These are phyloP conservation scores for Cicer pinnatifidum DNA, from an alignment of 306 rosid genomes.

Conservation along the genomic window DNA sequence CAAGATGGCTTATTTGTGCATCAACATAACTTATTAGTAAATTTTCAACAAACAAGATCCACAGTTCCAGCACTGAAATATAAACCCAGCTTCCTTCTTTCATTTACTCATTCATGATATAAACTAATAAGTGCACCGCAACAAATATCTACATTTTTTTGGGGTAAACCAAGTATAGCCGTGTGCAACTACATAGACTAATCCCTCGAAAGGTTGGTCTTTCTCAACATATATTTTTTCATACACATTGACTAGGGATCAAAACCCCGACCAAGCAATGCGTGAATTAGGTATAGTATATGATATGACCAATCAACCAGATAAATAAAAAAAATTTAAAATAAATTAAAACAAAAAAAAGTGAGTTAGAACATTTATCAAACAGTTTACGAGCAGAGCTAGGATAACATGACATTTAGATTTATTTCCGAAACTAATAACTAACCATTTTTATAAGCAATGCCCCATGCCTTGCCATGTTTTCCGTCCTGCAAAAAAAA, in stretches of 20 bases:
- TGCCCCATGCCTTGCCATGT: conserved; percentile 98
- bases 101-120: neutral
- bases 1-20: neutral
- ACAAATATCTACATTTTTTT: neutral
- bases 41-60: neutral
- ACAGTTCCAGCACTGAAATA: neutral
- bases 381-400: conserved; percentile 30
- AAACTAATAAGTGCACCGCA: neutral
- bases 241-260: no score
- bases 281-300: neutral
- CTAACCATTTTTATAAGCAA: conserved; percentile 86
- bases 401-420: neutral
- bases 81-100: neutral
- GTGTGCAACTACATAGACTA: no score
- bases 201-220: no score
- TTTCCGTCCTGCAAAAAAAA: conserved; percentile 69
- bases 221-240: no score
- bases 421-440: conserved; percentile 36
- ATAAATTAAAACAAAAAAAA: neutral
- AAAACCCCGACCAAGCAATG: no score
- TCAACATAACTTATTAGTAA: neutral
- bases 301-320: neutral
- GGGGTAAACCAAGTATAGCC: no score
- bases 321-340: neutral
- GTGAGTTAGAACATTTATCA: neutral